Base-by-base conservation (phyloP, 345 rosid species). In the Salix exigua region DNA sequence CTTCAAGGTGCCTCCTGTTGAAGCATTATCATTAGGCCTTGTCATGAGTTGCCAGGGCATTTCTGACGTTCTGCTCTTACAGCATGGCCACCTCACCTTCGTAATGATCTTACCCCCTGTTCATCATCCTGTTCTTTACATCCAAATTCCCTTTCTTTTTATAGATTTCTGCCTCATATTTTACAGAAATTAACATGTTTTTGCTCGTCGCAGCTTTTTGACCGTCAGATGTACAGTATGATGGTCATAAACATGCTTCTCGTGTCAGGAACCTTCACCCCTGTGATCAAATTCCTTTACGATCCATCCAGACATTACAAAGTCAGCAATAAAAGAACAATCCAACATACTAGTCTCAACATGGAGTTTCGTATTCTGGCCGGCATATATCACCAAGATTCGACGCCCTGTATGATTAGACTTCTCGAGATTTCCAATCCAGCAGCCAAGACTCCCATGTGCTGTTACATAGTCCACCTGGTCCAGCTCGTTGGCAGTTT, bases 11-110 rank as follows among this genome's bases (percentile, higher is more conserved):
- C 92, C 91, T 12, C 65, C 58, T 23, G 83, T 30, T 10, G 94
- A 88, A 51, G 81, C 87, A 58, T 50, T 84, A 30, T 86, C 89
- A 1, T 35, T 90, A 5, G 83, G 89, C 68, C 82, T 86, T 53
- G 79, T 88, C n/a, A 78, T 88, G 89, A 80, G 82, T 38, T 73
- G 69, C 62, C 87, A 86, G 83, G 92, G 91, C 35, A 23, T 85
- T 46, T 62, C 82, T 50, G 94, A 90, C 28, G 75, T 77, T 25
- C 19, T 77, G 2, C 46, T 77, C 19, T 5, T 77, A 2, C 80
- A 77, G 63, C 75, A 71, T 7, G 71, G 65, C 7, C 51, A 21
- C 7, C 25, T 77, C 16, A 58, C 70, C 30, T 33, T 8, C 19
- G 80, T 77, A 71, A 71, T 64, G 16, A 26, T 17, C 23, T 14